Evolutionary conservation across 163 green algal species (phyloP).

Genomic region (Chloromonas sp.): DNA sequence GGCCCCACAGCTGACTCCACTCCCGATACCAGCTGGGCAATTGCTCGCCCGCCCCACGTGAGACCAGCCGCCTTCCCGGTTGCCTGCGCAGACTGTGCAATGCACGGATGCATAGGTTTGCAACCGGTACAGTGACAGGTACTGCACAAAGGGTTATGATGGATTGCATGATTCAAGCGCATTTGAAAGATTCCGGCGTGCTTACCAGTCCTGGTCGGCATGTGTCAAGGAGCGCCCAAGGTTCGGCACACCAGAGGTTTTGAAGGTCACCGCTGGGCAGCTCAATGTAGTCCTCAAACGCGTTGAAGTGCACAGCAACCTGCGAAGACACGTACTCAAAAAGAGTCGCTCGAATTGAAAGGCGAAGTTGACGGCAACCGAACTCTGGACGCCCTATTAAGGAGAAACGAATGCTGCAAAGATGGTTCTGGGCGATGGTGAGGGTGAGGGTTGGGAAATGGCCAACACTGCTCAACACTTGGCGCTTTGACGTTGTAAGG

Average conservation of each 20-base stretch:
- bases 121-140: too few species aligned
- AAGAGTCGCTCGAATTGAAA: neutral
- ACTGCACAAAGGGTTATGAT: too few species aligned
- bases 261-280: neutral
- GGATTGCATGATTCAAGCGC: too few species aligned
- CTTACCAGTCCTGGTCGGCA: neutral
- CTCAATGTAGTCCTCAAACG: slow-evolving; percentile 6
- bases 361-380: too few species aligned
- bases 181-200: too few species aligned
- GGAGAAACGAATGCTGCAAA: too few species aligned
- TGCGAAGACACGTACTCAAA: neutral
- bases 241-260: slow-evolving; percentile 23
- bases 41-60: slow-evolving; percentile 18
- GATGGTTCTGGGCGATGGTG: too few species aligned
- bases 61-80: neutral
- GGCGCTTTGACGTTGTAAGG: too few species aligned
- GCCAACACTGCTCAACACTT: too few species aligned
- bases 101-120: too few species aligned
- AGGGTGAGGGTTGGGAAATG: too few species aligned
- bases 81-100: neutral
- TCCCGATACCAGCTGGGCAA: slow-evolving; percentile 18
- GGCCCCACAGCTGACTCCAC: slow-evolving; percentile 10
- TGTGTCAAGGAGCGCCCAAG: slow-evolving; percentile 16
- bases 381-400: too few species aligned
- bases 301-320: slow-evolving; percentile 3